These are phyloP conservation scores for Tricholoma flavovirens DNA, from an alignment of 768 basidiomycete genomes.

Conservation along the genomic window DNA sequence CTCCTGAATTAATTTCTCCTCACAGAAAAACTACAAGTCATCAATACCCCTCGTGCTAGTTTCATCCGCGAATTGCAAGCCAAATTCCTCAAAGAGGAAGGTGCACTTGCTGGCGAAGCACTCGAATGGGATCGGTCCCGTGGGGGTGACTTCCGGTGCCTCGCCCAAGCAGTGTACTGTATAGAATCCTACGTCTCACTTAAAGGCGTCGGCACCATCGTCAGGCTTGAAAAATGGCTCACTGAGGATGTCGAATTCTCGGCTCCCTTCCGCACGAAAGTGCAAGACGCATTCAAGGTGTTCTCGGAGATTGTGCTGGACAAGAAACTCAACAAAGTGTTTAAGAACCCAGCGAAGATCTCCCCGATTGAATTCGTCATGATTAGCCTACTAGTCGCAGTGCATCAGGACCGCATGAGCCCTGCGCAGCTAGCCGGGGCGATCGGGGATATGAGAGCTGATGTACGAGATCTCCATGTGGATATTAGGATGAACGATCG, in stretches of 20 bases:
- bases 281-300: slow-evolving; percentile 39
- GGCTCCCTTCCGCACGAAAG: slow-evolving; percentile 22
- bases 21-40: slow-evolving; percentile 64
- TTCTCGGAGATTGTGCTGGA: slow-evolving; percentile 42
- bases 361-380: slow-evolving; percentile 66
- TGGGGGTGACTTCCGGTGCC: slow-evolving; percentile 53
- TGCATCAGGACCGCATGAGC: slow-evolving; percentile 36
- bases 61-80: slow-evolving; percentile 53
- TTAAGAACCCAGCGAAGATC: slow-evolving; percentile 44
- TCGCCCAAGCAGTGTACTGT: slow-evolving; percentile 47
- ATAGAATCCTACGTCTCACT: slow-evolving; percentile 34
- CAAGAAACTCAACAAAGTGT: slow-evolving; percentile 24
- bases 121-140: slow-evolving; percentile 44
- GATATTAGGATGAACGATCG: slow-evolving; percentile 63
- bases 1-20: background rate
- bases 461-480: slow-evolving; percentile 45
- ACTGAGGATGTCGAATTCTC: slow-evolving; percentile 24
- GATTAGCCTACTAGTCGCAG: slow-evolving; percentile 46
- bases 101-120: slow-evolving; percentile 25
- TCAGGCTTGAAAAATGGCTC: slow-evolving; percentile 52
- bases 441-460: slow-evolving; percentile 44
- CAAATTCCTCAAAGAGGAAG: slow-evolving; percentile 35
- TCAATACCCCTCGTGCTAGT: slow-evolving; percentile 46
- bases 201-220: slow-evolving; percentile 25
- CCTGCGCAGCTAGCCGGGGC: slow-evolving; percentile 36